Evolutionary conservation across 208 protist genomes (phyloP).

Genomic region (Trypanosoma conorhini): DNA sequence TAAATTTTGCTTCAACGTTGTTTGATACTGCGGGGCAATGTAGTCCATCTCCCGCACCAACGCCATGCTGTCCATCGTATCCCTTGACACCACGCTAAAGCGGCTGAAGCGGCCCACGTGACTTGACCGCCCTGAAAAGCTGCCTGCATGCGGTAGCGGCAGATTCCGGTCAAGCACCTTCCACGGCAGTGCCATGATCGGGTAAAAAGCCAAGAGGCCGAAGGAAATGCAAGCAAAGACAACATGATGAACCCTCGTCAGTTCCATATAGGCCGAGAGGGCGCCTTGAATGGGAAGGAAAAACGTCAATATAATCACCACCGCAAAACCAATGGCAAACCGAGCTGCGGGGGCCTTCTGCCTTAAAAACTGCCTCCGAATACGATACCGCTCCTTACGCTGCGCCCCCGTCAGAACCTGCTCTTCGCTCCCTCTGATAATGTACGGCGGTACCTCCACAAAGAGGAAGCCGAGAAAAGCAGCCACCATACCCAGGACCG

Average conservation of each 20-base stretch:
- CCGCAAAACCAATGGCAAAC: slow-evolving; percentile 57
- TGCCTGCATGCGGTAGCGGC: neutral
- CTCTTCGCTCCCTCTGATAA: slow-evolving; percentile 67
- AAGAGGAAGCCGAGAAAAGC: slow-evolving; percentile 54
- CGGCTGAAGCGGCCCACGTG: neutral
- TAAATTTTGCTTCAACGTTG: slow-evolving; percentile 20
- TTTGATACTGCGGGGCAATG: slow-evolving; percentile 31
- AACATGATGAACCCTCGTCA: slow-evolving; percentile 29
- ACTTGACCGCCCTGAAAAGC: neutral
- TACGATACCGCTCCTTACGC: slow-evolving; percentile 30
- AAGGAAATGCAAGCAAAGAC: slow-evolving; percentile 50
- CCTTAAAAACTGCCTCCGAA: slow-evolving; percentile 56
- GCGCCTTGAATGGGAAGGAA: slow-evolving; percentile 67
- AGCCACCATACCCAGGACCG: slow-evolving; percentile 33
- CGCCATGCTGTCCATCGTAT: neutral
- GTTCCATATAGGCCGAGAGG: slow-evolving; percentile 38
- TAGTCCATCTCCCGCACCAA: slow-evolving; percentile 13
- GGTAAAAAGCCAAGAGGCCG: slow-evolving; percentile 32
- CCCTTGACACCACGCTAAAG: neutral
- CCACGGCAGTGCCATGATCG: slow-evolving; percentile 55
- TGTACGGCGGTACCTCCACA: slow-evolving; percentile 69
- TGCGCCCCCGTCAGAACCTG: slow-evolving; percentile 39
- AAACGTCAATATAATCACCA: slow-evolving; percentile 60
- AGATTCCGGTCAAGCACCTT: slow-evolving; percentile 38
- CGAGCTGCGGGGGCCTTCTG: slow-evolving; percentile 68